Percentiles rank a stretch among this genome's conserved stretches.
Conservation (phyloP, 2,329 filamentous ascomycete species). For the Fusarium sp. region DNA sequence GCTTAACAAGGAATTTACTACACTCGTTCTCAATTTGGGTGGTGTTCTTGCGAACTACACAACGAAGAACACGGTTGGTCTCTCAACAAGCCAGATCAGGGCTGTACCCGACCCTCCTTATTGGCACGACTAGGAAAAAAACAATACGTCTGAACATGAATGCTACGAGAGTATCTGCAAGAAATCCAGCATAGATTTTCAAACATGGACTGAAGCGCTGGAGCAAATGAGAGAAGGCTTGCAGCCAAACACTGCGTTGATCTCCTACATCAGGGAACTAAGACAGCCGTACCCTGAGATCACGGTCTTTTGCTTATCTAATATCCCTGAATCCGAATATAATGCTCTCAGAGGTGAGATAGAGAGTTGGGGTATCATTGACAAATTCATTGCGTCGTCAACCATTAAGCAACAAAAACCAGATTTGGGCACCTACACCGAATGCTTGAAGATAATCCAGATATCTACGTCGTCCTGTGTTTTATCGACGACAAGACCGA, state of each 20-base stretch:
- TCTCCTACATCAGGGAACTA: background rate
- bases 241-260: background rate
- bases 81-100: background rate
- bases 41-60: conserved; percentile 1
- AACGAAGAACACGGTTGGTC: background rate
- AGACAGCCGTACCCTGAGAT: background rate
- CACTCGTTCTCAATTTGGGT: conserved; percentile 2
- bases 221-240: background rate
- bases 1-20: background rate
- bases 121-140: conserved; percentile 14
- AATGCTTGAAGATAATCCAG: background rate
- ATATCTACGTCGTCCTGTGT: background rate
- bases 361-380: conserved; percentile 8
- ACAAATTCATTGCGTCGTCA: conserved; percentile 1
- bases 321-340: conserved; percentile 6
- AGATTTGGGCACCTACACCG: background rate
- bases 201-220: background rate
- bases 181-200: background rate
- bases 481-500: conserved; percentile 9
- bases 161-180: background rate
- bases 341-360: background rate
- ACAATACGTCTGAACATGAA: background rate
- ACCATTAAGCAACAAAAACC: background rate
- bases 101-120: background rate
- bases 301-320: background rate